phyloP scores from a whole-genome alignment of 2,329 filamentous ascomycete genomes.

The Cyphellophora europaea region DNA sequence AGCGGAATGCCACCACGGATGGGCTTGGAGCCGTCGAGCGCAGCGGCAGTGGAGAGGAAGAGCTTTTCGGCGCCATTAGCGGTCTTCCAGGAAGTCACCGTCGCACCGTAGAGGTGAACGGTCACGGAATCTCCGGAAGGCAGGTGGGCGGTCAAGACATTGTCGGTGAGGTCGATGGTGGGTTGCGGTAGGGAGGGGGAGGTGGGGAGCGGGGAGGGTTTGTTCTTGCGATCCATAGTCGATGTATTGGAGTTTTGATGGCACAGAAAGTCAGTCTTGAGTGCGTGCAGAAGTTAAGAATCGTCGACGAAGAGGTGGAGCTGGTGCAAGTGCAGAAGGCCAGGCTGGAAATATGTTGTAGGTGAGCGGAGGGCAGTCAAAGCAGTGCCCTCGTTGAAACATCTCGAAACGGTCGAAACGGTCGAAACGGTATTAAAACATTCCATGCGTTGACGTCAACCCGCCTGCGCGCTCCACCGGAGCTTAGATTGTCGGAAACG shows the following conservation, averaged over 20 bases:
- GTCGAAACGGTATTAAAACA: too few relatives aligned
- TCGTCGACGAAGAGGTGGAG: background rate
- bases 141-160: constrained; percentile 67
- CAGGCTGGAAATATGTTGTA: background rate
- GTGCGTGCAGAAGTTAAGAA: too few relatives aligned
- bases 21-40: constrained; percentile 77
- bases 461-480: too few relatives aligned
- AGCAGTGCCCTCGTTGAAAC: too few relatives aligned
- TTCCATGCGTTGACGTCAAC: too few relatives aligned
- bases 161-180: constrained; percentile 63
- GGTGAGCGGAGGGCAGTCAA: too few relatives aligned
- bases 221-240: constrained; percentile 71
- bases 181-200: constrained; percentile 68
- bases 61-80: constrained; percentile 69
- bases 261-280: too few relatives aligned
- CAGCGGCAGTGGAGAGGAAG: constrained; percentile 72
- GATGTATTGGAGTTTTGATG: background rate
- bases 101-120: constrained; percentile 83
- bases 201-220: constrained; percentile 65
- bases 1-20: constrained; percentile 54
- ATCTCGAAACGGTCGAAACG: constrained; percentile 1
- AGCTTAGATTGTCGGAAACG: too few relatives aligned
- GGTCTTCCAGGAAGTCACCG: constrained; percentile 88
- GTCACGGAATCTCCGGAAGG: constrained; percentile 80
- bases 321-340: background rate